Evolutionary conservation across 805 yeast species (phyloP).

Genomic region (Lipomyces anomalus): DNA sequence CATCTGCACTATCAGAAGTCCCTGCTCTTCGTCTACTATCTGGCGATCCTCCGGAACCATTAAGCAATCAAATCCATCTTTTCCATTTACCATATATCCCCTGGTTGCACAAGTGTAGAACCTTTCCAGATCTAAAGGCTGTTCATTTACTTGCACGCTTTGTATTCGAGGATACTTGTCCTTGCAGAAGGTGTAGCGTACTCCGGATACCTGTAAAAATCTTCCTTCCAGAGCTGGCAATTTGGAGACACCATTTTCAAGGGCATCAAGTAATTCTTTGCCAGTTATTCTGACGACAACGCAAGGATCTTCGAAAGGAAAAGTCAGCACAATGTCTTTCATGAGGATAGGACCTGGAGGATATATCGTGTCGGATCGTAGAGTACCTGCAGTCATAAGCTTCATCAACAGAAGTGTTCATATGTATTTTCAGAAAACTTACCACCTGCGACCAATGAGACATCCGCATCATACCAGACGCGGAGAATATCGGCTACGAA

Average conservation of each 20-base stretch:
- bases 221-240: conserved; percentile 26
- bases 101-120: conserved; percentile 23
- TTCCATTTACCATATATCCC: conserved; percentile 22
- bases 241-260: conserved; percentile 25
- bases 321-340: conserved; percentile 21
- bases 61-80: conserved; percentile 22
- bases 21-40: conserved; percentile 24
- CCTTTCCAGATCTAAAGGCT: conserved; percentile 16
- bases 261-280: conserved; percentile 14
- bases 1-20: conserved; percentile 19
- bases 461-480: conserved; percentile 24
- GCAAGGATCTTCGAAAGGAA: conserved; percentile 27
- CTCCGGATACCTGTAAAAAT: conserved; percentile 25
- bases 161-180: conserved; percentile 16
- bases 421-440: no score
- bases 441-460: conserved; percentile 25
- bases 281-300: conserved; percentile 24
- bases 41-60: conserved; percentile 13
- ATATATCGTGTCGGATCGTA: conserved; percentile 23
- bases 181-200: conserved; percentile 14
- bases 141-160: conserved; percentile 10
- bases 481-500: conserved; percentile 22
- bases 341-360: conserved; percentile 16
- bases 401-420: no score
- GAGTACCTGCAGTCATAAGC: conserved; percentile 10